Conservation (phyloP, 805 yeast species). For the Spathaspora gorwiae region DNA sequence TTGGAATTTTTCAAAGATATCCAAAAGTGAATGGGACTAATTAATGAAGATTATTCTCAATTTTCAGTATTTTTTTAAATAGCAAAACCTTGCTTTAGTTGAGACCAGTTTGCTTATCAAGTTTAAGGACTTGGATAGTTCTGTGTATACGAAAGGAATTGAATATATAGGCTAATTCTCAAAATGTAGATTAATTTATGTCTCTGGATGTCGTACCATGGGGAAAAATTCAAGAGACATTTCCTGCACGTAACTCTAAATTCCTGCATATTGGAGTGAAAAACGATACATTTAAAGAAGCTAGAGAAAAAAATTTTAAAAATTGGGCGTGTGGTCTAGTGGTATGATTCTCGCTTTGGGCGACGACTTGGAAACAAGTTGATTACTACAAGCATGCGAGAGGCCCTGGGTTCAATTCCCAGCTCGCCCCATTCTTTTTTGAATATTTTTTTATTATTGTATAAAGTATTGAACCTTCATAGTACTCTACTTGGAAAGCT, state of each 20-base stretch:
- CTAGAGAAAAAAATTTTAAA: not conserved
- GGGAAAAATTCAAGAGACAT: not conserved
- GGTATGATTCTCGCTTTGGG: conserved; percentile 38
- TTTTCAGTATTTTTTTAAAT: too few species aligned
- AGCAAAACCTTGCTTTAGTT: too few species aligned
- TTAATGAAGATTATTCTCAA: too few species aligned
- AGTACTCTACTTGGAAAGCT: too few species aligned
- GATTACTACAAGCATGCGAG: conserved; percentile 30
- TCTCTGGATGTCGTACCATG: not conserved
- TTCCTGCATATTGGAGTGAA: not conserved
- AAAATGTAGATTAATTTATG: too few species aligned
- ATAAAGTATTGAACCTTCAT: not conserved
- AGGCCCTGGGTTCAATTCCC: conserved; percentile 65
- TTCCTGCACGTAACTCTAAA: not conserved
- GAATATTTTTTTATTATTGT: too few species aligned
- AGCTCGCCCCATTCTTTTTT: conserved; percentile 31
- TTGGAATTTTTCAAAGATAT: too few species aligned
- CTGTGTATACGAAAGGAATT: too few species aligned
- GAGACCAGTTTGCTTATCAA: too few species aligned
- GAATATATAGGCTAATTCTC: too few species aligned
- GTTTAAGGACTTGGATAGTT: too few species aligned
- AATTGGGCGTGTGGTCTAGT: conserved; percentile 32
- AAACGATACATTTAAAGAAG: not conserved
- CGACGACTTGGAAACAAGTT: conserved; percentile 18
- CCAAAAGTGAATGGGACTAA: too few species aligned